Evolutionary conservation across 768 basidiomycete genomes (phyloP).

Genomic region (Peribolospora baueri): DNA sequence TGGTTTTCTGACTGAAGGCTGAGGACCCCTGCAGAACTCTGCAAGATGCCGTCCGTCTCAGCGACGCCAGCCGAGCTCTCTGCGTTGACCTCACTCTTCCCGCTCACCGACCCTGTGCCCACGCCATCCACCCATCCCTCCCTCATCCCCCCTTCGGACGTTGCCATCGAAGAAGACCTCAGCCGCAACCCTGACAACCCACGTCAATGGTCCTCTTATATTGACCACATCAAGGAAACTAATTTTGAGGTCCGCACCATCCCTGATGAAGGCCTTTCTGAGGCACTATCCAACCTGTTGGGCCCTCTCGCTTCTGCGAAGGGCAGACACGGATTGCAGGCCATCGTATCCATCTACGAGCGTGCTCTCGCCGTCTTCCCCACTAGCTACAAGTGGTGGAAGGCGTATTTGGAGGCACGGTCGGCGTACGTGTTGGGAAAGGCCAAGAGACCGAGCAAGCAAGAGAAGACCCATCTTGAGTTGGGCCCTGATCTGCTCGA

Average conservation of each 20-base stretch:
- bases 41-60: too few relatives aligned
- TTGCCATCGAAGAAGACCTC: conserved; percentile 81
- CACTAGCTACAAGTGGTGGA: conserved; percentile 84
- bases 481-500: background rate
- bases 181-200: conserved; percentile 74
- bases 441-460: conserved; percentile 49
- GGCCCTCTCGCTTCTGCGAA: conserved; percentile 33
- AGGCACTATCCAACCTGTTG: conserved; percentile 21
- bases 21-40: too few relatives aligned
- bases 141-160: conserved; percentile 46
- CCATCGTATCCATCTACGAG: conserved; percentile 79
- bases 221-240: conserved; percentile 36
- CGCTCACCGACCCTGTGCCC: conserved; percentile 63
- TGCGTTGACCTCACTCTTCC: conserved; percentile 35
- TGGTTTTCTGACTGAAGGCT: too few relatives aligned
- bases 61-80: background rate
- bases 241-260: conserved; percentile 5
- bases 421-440: conserved; percentile 65
- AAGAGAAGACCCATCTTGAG: conserved; percentile 40
- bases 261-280: too few relatives aligned
- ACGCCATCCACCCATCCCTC: conserved; percentile 52
- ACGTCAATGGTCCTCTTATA: conserved; percentile 76
- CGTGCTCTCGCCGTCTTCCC: conserved; percentile 68
- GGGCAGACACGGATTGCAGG: conserved; percentile 52
- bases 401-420: conserved; percentile 61